These are phyloP conservation scores for Aphanomyces cochlioides DNA, from an alignment of 352 stramenopile species.

Conservation along the genomic window DNA sequence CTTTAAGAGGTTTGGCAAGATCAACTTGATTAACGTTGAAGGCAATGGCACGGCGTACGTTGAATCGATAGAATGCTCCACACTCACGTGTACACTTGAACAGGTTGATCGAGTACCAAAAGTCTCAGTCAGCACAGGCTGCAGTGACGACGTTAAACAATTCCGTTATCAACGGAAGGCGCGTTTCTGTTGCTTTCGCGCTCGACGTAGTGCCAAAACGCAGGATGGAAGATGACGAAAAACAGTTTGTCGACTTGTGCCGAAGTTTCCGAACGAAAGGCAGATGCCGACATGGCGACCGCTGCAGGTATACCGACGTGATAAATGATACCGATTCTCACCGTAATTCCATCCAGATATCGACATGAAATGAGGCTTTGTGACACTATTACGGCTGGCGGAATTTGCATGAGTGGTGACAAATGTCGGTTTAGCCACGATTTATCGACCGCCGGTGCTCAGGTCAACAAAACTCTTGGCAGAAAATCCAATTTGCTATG, in stretches of 20 bases:
- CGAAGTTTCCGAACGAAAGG: background rate
- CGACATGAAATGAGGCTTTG: background rate
- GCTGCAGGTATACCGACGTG: background rate
- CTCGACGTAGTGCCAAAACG: background rate
- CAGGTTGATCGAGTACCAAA: slow-evolving; percentile 26
- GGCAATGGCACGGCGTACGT: slow-evolving; percentile 25
- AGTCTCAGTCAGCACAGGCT: background rate
- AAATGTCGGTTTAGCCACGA: slow-evolving; percentile 22
- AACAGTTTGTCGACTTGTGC: no score
- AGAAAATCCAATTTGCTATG: background rate
- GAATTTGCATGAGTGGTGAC: slow-evolving; percentile 9
- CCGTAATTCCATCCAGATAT: no score
- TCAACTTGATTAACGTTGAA: slow-evolving; percentile 8
- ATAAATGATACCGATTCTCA: no score
- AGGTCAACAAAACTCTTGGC: background rate
- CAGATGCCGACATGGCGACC: background rate
- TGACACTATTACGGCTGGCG: background rate
- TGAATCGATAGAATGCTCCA: background rate
- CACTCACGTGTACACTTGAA: background rate
- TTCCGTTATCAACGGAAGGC: background rate
- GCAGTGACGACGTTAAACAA: slow-evolving; percentile 18
- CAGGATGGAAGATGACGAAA: no score
- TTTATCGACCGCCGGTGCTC: background rate
- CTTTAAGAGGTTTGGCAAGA: slow-evolving; percentile 32
- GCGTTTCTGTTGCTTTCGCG: slow-evolving; percentile 1